Percentiles rank a stretch among this genome's conserved stretches.
Conservation (phyloP, 2,329 filamentous ascomycete genomes). For the Xylariaceae sp. region DNA sequence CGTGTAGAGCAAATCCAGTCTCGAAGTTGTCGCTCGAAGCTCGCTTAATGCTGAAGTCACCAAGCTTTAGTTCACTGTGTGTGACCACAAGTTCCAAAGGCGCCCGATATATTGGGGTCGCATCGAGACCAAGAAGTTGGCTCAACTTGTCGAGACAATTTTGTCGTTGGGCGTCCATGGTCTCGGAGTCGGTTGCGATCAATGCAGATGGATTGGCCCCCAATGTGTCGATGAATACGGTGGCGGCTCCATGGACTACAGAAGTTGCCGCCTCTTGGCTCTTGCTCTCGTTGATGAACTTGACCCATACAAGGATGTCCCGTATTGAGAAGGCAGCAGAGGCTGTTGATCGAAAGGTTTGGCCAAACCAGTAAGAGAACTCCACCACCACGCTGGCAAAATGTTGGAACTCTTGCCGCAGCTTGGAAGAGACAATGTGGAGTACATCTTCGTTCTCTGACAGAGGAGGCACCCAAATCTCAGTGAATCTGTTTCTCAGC, state of each 20-base stretch:
- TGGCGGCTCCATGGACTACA: conserved; percentile 77
- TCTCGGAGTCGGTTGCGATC: conserved; percentile 62
- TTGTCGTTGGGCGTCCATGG: conserved; percentile 62
- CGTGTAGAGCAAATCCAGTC: conserved; percentile 69
- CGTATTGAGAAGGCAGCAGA: conserved; percentile 79
- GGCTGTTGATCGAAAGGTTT: conserved; percentile 66
- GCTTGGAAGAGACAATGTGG: conserved; percentile 75
- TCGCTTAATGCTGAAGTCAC: conserved; percentile 63
- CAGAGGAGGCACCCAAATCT: conserved; percentile 93
- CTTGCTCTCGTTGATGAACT: conserved; percentile 71
- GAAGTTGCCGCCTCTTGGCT: conserved; percentile 36
- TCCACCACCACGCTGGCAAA: conserved; percentile 66
- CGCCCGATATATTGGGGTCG: conserved; percentile 57
- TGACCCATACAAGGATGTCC: conserved; percentile 87
- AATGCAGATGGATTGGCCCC: conserved; percentile 91
- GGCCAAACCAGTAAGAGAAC: conserved; percentile 91
- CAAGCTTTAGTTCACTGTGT: conserved; percentile 54
- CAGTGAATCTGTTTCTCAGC: conserved; percentile 90
- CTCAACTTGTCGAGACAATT: conserved; percentile 68
- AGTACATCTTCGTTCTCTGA: conserved; percentile 79
- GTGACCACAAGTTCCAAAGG: conserved; percentile 51
- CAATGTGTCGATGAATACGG: conserved; percentile 92
- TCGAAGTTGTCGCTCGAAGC: conserved; percentile 41
- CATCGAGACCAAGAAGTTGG: conserved; percentile 55
- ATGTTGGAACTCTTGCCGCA: conserved; percentile 46